These are phyloP conservation scores for Zymoseptoria crescenta DNA, from an alignment of 2,329 filamentous ascomycete species.

Conservation along the genomic window DNA sequence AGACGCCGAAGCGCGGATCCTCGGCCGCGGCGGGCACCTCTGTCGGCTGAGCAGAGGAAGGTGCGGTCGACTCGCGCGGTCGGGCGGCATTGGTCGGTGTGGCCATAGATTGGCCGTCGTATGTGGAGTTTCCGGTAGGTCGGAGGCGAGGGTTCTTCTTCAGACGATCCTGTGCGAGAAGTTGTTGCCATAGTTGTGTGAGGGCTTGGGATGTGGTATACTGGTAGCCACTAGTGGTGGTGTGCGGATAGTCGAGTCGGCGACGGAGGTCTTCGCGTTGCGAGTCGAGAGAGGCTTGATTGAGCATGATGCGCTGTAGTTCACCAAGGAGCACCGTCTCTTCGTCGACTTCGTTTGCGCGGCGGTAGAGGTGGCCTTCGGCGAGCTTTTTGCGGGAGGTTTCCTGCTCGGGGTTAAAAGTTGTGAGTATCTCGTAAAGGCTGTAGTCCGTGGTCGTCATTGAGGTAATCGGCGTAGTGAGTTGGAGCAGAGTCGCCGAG, in stretches of 20 bases:
- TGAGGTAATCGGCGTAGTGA: conserved; percentile 69
- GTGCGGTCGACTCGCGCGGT: conserved; percentile 39
- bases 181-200: conserved; percentile 69
- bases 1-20: conserved; percentile 78
- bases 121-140: conserved; percentile 22
- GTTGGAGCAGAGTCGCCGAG: conserved; percentile 70
- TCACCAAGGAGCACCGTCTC: conserved; percentile 85
- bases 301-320: conserved; percentile 81
- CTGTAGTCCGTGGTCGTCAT: conserved; percentile 84
- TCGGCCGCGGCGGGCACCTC: conserved; percentile 59
- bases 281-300: conserved; percentile 77
- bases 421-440: conserved; percentile 74
- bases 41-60: conserved; percentile 32
- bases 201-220: conserved; percentile 79
- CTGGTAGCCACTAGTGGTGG: conserved; percentile 46
- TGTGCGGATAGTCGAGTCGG: conserved; percentile 71
- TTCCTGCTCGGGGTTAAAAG: conserved; percentile 78
- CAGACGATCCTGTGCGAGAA: conserved; percentile 74
- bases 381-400: conserved; percentile 76
- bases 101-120: conserved; percentile 15
- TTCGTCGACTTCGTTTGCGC: conserved; percentile 81
- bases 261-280: conserved; percentile 72
- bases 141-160: conserved; percentile 65
- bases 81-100: conserved; percentile 17
- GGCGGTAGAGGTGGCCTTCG: conserved; percentile 66